Evolutionary conservation across 331 rosid genomes (phyloP), one percentile per base, ranked within the genome.

Genomic region (Pyrus hybrid): DNA sequence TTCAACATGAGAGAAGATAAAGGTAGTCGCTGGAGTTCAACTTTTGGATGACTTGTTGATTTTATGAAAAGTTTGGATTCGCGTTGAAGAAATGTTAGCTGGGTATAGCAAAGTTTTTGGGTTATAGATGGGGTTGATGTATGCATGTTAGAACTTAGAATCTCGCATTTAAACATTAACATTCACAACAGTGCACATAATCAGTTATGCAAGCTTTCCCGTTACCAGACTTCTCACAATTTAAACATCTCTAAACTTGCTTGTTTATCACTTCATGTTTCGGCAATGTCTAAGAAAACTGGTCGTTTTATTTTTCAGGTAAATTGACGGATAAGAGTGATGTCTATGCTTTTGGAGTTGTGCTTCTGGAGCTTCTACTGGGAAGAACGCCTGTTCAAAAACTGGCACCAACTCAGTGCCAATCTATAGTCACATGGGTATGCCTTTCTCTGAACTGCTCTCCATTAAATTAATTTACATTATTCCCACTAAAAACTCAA

Each of bases 371-470:
- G 87, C 97, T 94, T 29, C 85, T 92, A 8, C 61, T 92, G 17
- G 97, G 96, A 71, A 91, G 87, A 81, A 90, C 80, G 84, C 99
- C 97, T 1, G 97, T 94, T 45, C 96, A 92, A 77, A 94, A 92
- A 88, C 77, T 87, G 83, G 84, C 90, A 74, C 97, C 93, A 65
- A 65, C 93, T 83, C 96, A 86, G 74, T 92, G 97, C 83, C 97
- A 89, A 85, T 94, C 97, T 17, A 84, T 94, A 63, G 97, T 94
- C 83, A 94, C 99, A 89, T 94, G 97, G 99, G 99, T 92, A 87
- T 45, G 83, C 57, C 70, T 62, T 82, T 23, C 51, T 70, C 62
- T 43, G 54, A 62, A 66, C 54, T 22, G 68, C 35, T 56, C 25
- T 51, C 13, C 49, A 54, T 26, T 67, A 30, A 64, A 28, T 70